These are phyloP conservation scores for Globisporangium carolinianum DNA, from an alignment of 352 stramenopile species.

Conservation along the genomic window DNA sequence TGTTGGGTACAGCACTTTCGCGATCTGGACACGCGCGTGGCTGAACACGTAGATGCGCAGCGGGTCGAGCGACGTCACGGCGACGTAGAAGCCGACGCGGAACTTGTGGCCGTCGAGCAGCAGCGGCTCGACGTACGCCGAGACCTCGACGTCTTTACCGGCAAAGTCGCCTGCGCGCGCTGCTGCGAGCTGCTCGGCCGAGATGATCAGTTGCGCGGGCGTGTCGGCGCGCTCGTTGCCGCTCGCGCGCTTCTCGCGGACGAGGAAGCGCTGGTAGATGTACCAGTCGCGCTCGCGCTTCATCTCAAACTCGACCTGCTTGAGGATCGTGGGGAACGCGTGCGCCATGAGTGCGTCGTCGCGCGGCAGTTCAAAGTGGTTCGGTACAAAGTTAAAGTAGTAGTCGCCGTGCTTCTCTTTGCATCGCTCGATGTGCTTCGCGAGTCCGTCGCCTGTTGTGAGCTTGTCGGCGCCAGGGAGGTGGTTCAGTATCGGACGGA, in stretches of 20 bases:
- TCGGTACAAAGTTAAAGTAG: constrained; percentile 62
- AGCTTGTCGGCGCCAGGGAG: constrained; percentile 50
- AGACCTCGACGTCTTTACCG: constrained; percentile 49
- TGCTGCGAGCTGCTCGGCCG: constrained; percentile 34
- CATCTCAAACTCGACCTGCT: constrained; percentile 46
- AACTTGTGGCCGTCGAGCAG: constrained; percentile 87
- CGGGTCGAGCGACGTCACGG: constrained; percentile 75
- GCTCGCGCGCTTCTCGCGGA: constrained; percentile 31
- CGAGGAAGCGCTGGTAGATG: constrained; percentile 59
- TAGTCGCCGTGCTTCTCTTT: constrained; percentile 52
- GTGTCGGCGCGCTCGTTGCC: constrained; percentile 24
- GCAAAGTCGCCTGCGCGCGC: constrained; percentile 38
- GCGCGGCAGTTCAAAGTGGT: constrained; percentile 52
- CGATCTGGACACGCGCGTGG: constrained; percentile 67
- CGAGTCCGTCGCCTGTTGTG: constrained; percentile 33
- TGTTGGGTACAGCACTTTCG: constrained; percentile 52
- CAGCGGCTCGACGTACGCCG: constrained; percentile 78
- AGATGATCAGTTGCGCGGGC: constrained; percentile 30
- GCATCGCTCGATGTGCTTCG: constrained; percentile 32
- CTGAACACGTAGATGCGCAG: constrained; percentile 81
- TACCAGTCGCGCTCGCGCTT: constrained; percentile 40
- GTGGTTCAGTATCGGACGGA: constrained; percentile 59
- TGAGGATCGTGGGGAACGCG: constrained; percentile 34
- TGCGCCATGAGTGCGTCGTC: constrained; percentile 37
- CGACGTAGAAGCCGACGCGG: constrained; percentile 83